Conservation (phyloP, 176 grass and related monocot genomes). For the Oropetium thomaeum region DNA sequence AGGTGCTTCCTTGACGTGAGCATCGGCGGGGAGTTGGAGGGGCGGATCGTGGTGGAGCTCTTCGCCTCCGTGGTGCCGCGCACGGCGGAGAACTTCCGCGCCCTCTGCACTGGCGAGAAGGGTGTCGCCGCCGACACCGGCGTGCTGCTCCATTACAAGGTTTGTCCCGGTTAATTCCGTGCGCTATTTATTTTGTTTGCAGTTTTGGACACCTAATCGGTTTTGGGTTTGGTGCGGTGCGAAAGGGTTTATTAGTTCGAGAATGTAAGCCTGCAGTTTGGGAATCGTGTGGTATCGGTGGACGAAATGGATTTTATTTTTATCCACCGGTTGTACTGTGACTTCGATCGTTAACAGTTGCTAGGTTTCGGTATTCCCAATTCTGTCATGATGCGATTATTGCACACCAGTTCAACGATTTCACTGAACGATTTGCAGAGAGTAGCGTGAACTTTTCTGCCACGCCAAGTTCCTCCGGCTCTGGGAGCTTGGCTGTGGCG, state of each 20-base stretch:
- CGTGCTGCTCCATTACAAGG: constrained; percentile 78
- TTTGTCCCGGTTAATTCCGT: not conserved
- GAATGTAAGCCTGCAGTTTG: not conserved
- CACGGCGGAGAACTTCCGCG: constrained; percentile 95
- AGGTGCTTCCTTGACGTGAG: constrained; percentile 81
- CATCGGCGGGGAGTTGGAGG: constrained; percentile 87
- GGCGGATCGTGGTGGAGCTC: constrained; percentile 83
- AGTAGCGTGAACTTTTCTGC: not conserved
- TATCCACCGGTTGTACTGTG: not conserved
- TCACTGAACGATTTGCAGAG: not conserved
- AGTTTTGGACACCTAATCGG: not conserved
- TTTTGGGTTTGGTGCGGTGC: not conserved
- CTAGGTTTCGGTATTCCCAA: not conserved
- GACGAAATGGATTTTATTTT: not conserved
- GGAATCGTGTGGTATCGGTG: not conserved
- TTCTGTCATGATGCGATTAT: not conserved
- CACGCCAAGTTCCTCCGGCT: not conserved
- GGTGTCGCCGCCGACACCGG: constrained; percentile 55
- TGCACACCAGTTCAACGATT: not conserved
- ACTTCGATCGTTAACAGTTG: not conserved
- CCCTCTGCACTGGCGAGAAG: constrained; percentile 92
- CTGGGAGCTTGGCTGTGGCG: not conserved
- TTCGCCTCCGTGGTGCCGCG: constrained; percentile 59
- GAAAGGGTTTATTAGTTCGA: not conserved
- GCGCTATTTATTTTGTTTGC: not conserved